Evolutionary conservation across 805 yeast species (phyloP).

Genomic region (Candida loeiensis): DNA sequence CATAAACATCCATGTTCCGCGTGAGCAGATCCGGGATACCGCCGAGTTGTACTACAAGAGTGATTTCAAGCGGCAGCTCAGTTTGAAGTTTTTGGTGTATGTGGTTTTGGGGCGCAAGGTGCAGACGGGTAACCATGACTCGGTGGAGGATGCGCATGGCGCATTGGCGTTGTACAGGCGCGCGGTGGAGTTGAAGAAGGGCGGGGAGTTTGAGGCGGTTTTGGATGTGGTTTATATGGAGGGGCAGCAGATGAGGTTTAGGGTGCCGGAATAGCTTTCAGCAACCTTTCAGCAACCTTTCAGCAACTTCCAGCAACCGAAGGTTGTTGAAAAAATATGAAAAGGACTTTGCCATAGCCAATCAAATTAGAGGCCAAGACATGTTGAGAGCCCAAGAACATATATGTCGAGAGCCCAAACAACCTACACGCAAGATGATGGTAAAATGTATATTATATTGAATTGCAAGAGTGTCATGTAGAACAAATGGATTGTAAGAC

Average conservation of each 20-base stretch:
- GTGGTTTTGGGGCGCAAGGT: slow-evolving; percentile 69
- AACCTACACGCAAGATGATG: too few species aligned
- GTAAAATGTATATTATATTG: too few species aligned
- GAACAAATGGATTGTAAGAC: too few species aligned
- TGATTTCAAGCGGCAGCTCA: slow-evolving; percentile 70
- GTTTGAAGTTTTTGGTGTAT: slow-evolving; percentile 84
- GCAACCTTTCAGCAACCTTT: too few species aligned
- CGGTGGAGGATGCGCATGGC: slow-evolving; percentile 91
- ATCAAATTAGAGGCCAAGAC: too few species aligned
- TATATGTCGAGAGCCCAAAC: too few species aligned
- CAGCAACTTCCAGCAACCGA: too few species aligned
- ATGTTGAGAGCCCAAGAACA: too few species aligned
- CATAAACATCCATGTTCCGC: slow-evolving; percentile 87
- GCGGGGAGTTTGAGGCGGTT: slow-evolving; percentile 57
- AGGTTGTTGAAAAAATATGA: too few species aligned
- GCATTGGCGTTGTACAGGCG: slow-evolving; percentile 76
- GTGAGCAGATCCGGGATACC: slow-evolving; percentile 84
- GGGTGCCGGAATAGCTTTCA: slow-evolving; percentile 43
- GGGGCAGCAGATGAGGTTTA: slow-evolving; percentile 56
- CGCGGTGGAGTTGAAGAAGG: slow-evolving; percentile 57
- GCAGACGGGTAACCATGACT: slow-evolving; percentile 93
- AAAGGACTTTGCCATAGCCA: too few species aligned
- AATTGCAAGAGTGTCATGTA: too few species aligned
- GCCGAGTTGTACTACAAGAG: slow-evolving; percentile 73
- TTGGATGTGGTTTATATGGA: slow-evolving; percentile 68